phyloP scores from a whole-genome alignment of 1,284 basidiomycete species.

The Irpex rosettiformis region DNA sequence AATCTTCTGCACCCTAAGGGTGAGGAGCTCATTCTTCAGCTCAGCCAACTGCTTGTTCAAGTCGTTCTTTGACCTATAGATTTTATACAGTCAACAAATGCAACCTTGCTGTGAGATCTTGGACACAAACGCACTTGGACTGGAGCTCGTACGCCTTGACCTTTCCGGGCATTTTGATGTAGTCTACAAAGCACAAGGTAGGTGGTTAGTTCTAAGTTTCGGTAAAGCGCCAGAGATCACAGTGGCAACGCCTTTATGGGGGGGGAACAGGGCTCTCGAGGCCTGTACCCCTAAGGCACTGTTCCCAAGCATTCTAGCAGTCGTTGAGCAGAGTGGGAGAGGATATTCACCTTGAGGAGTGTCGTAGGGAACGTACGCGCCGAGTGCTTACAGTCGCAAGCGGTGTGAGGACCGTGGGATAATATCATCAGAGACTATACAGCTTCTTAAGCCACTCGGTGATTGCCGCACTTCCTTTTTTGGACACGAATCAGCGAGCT shows the following conservation, averaged over 20 bases:
- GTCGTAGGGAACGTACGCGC: constrained; percentile 30
- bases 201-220: constrained; percentile 11
- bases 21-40: constrained; percentile 94
- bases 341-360: constrained; percentile 33
- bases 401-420: constrained; percentile 29
- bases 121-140: constrained; percentile 73
- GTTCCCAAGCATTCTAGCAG: constrained; percentile 5
- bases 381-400: constrained; percentile 21
- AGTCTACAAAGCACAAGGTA: constrained; percentile 18
- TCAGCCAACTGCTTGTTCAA: constrained; percentile 93
- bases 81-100: neutral
- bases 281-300: neutral
- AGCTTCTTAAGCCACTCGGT: constrained; percentile 31
- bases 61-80: constrained; percentile 96
- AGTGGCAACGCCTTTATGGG: neutral
- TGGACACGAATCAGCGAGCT: constrained; percentile 9
- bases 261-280: neutral
- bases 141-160: constrained; percentile 99
- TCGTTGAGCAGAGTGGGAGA: constrained; percentile 7
- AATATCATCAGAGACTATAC: constrained; percentile 18
- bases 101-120: neutral
- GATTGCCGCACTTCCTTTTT: constrained; percentile 15
- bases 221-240: neutral
- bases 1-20: constrained; percentile 96
- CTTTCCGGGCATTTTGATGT: constrained; percentile 73